Base-by-base conservation (phyloP, 2,329 filamentous ascomycete genomes). In the Aspergillus sergii region DNA sequence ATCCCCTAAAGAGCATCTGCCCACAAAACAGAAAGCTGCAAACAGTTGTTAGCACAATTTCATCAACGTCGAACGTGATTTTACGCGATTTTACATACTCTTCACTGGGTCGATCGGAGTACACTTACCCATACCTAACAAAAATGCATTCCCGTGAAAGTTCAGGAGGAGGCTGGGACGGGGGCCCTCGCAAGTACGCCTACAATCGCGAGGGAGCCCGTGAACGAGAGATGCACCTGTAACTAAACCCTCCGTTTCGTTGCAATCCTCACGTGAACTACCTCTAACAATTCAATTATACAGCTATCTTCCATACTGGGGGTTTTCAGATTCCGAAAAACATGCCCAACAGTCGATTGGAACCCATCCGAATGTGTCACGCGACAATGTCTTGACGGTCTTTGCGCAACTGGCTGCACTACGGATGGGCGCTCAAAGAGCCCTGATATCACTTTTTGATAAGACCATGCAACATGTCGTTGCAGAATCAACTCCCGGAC, bases 371-470 rank as follows among this genome's bases (percentile, higher is more conserved):
- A 68, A 68, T 57, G 59, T 62, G 32, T 68, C 67, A 28, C 66
- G 65, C 36, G 69, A 71, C 56, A 68, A 65, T 56, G 68, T 68
- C 26, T 36, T 71, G 30, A 74, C 72, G 4, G 68, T 67, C 14
- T 69, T 75, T 41, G 73, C 73, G 2, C 73, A 76, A 55, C 62
- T 76, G 12, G 70, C 67, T 9, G 66, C 68, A 26, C 54, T 76
- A 14, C 65, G 71, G 26, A 62, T 75, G 50, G 28, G 70, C 21
- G 67, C 68, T 9, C 60, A 64, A 36, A 64, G 72, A 28, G 68
- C 69, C 10, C 36, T 74, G 4, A 73, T 76, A 26, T 73, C 71
- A 5, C 66, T 76, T 1, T 73, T 75, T 45, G 73, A 73, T 56
- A 63, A 60, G 14, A 65, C 54, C 4, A 65, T 57, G 14, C 72